These are phyloP conservation scores for Volvox carteri DNA, from an alignment of 163 green algal species.

Conservation along the genomic window DNA sequence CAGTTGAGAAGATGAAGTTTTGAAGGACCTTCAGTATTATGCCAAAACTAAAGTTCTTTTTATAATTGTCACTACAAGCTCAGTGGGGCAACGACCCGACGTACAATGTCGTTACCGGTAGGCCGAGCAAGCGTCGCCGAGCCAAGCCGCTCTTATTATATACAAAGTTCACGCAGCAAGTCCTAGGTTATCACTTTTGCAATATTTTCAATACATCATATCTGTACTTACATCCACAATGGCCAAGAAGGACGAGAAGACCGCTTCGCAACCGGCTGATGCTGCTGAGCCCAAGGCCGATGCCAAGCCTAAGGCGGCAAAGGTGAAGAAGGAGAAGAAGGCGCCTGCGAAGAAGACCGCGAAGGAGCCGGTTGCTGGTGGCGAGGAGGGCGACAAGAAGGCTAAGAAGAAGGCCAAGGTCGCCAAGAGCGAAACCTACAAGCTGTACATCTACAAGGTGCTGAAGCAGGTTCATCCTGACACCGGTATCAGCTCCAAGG, in stretches of 20 bases:
- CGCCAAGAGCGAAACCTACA: not conserved
- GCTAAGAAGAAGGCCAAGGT: constrained; percentile 4
- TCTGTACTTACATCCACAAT: not conserved
- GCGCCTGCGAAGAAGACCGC: not conserved
- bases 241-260: constrained; percentile 9
- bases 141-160: not conserved
- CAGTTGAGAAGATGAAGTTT: constrained; percentile 71
- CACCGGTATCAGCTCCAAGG: not conserved
- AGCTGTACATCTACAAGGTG: constrained; percentile 23
- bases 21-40: not conserved
- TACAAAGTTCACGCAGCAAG: too few species aligned
- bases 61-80: not conserved
- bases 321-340: constrained; percentile 12
- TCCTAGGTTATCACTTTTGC: too few species aligned
- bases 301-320: not conserved
- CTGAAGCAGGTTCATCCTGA: constrained; percentile 12
- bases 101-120: not conserved
- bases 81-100: not conserved
- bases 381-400: constrained; percentile 16
- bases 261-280: not conserved
- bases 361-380: not conserved
- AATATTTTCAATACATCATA: too few species aligned
- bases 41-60: not conserved
- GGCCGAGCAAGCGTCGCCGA: not conserved
- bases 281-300: constrained; percentile 8